Evolutionary conservation across 1,139 yeast genomes (phyloP), one percentile per base, ranked within the genome.

Genomic region (Debaryomyces fabryi): DNA sequence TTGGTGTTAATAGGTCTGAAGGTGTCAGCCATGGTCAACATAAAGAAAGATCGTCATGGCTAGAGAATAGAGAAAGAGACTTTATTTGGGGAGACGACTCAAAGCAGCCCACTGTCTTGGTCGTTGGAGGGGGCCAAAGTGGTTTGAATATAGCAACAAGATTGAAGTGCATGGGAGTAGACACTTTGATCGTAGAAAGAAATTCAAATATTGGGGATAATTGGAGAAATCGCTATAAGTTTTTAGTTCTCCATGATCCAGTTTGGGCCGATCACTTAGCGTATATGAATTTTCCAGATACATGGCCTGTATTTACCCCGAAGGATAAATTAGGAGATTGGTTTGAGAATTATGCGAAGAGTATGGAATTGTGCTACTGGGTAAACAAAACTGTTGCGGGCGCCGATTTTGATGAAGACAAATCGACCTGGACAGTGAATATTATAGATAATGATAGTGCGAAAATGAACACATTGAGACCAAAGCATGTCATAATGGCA

Each of bases 171-270:
- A 62, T 69, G 59, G 77, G 78, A 15, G 58, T 70, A 37, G 65
- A 67, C 44, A 57, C 67, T 1, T 56, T 74, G 43, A 65, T 73
- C 48, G 62, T 73, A 12, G 78, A 73, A 36, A 61, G 65, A 29
- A 68, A 72, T 52, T 44, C 52, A 18, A 57, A 60, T 20, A 59
- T 72, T 44, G 78, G 78, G 53, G 78, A 74, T 53, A 73, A 72
- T 54, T 73, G 78, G 81, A 59, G 78, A 51, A 64, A 65, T 50
- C 59, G 78, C 39, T 73, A 73, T 59, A 68, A 70, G 56, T 72
- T 70, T 53, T 58, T 73, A 44, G 72, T 71, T n/a, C 57, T 74
- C 30, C 78, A 73, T 54, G 78, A 74, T 52, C 76, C 77, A 2
- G 71, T 70, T 48, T 72, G 68, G 62, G 69, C 69, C 48, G 73